Conservation (phyloP, 1,139 yeast species). For the Pichia sp. region DNA sequence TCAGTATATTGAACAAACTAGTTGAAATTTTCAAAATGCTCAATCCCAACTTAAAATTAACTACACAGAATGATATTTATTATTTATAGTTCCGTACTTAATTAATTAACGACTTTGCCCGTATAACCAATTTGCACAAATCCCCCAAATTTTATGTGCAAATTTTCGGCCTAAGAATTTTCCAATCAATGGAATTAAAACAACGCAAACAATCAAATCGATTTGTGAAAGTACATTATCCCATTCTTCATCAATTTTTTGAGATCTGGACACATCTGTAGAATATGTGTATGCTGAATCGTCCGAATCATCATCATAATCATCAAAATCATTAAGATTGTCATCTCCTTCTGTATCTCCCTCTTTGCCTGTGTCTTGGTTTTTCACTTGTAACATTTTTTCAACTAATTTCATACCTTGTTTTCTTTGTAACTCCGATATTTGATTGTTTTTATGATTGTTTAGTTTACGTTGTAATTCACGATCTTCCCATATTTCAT, state of each 20-base stretch:
- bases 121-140: constrained; percentile 22
- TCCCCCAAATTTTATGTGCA: constrained; percentile 40
- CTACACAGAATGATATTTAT: constrained; percentile 18
- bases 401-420: not conserved
- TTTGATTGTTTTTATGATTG: not conserved
- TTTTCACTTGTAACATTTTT: not conserved
- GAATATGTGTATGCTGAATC: constrained; percentile 26
- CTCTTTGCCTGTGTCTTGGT: not conserved
- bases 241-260: constrained; percentile 67
- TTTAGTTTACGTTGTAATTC: constrained; percentile 1
- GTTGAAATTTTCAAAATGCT: constrained; percentile 21
- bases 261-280: not conserved
- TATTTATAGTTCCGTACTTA: not conserved
- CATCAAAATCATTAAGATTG: not conserved
- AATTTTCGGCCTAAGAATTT: constrained; percentile 62
- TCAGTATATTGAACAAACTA: constrained; percentile 25
- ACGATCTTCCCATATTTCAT: constrained; percentile 2
- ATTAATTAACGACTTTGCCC: not conserved
- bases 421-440: not conserved
- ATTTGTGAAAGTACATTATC: constrained; percentile 67
- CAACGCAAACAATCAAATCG: constrained; percentile 47
- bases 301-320: constrained; percentile 10
- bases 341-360: constrained; percentile 1
- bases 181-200: constrained; percentile 65
- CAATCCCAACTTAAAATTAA: constrained; percentile 17